Evolutionary conservation across 1,284 basidiomycete species (phyloP), one percentile per base, ranked within the genome.

Genomic region (Chiua sp.): DNA sequence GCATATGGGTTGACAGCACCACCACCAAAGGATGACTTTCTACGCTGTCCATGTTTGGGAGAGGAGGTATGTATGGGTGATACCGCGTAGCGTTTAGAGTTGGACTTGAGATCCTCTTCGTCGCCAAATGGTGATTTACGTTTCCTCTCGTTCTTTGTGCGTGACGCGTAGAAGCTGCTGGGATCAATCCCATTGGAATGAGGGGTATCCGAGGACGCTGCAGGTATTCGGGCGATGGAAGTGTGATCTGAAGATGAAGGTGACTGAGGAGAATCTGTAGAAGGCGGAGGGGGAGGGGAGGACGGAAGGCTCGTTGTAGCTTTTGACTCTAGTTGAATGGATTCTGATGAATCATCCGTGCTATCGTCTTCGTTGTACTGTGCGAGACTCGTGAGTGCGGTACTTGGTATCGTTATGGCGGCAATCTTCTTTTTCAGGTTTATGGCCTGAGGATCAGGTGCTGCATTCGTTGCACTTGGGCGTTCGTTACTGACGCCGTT

Each of bases 341-440:
- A 65, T 53, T 55, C 66, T 44, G 68, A 63, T 30, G 63, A 56
- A 49, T 64, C 60, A 26, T 79, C 77, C 5, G 76, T 72, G 26
- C 77, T 76, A 28, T 83, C 82, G 50, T 83, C 83, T 18, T 87
- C 87, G 20, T 78, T 79, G 67, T 91, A 91, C 59, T 79, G 78
- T 0, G 77, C 75, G 26, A 90, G 79, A 53, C 78, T 80, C 47
- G 72, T 74, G 11, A 91, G 75, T 13, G 82, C 80, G n/a, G 68
- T 72, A 53, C 74, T 77, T 23, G 80, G 73, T 39, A 71, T 70
- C 37, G 72, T 71, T 26, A 75, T 70, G 28, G 81, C 81, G n/a
- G 81, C 78, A 49, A 91, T 91, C 74, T 86, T 90, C 68, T 79
- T 80, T 72, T 87, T 87, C 55, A 91, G 68, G 23, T 75, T 67